Conservation (phyloP, 2,329 filamentous ascomycete genomes). For the Epichloe gansuensis region DNA sequence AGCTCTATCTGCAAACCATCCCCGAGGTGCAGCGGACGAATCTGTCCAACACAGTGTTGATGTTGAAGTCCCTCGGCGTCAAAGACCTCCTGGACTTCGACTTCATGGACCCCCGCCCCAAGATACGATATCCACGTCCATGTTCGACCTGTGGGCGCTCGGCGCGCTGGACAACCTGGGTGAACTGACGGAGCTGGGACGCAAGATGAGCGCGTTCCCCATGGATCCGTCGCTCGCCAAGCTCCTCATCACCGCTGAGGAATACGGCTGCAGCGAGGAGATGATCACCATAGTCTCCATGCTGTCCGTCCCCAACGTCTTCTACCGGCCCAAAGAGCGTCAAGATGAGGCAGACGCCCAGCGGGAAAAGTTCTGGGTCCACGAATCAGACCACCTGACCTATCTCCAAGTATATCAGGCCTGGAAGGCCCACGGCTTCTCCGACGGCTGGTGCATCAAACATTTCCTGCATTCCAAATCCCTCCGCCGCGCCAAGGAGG, state of each 20-base stretch:
- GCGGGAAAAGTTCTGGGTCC: constrained; percentile 95
- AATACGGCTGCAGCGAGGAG: constrained; percentile 90
- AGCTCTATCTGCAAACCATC: constrained; percentile 93
- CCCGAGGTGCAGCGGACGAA: constrained; percentile 97
- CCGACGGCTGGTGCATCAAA: constrained; percentile 81
- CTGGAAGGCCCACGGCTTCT: constrained; percentile 84
- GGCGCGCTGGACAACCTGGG: constrained; percentile 90
- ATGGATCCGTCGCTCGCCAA: constrained; percentile 97
- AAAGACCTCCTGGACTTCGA: constrained; percentile 93
- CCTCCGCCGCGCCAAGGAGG: constrained; percentile 80
- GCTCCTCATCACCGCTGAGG: constrained; percentile 78
- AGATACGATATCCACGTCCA: constrained; percentile 91
- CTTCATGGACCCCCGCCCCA: constrained; percentile 97
- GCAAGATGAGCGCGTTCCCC: constrained; percentile 92
- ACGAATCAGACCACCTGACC: constrained; percentile 92
- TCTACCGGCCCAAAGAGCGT: constrained; percentile 92
- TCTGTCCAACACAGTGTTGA: constrained; percentile 82
- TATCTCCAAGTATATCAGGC: constrained; percentile 92
- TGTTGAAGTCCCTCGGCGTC: constrained; percentile 89
- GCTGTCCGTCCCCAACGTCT: constrained; percentile 92
- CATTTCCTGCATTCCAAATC: constrained; percentile 97
- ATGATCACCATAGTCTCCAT: constrained; percentile 98
- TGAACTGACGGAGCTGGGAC: constrained; percentile 75
- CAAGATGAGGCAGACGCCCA: constrained; percentile 94
- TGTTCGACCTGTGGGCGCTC: constrained; percentile 95